Evolutionary conservation across 208 protist species (phyloP).

Genomic region (Trypanosoma cruzi): DNA sequence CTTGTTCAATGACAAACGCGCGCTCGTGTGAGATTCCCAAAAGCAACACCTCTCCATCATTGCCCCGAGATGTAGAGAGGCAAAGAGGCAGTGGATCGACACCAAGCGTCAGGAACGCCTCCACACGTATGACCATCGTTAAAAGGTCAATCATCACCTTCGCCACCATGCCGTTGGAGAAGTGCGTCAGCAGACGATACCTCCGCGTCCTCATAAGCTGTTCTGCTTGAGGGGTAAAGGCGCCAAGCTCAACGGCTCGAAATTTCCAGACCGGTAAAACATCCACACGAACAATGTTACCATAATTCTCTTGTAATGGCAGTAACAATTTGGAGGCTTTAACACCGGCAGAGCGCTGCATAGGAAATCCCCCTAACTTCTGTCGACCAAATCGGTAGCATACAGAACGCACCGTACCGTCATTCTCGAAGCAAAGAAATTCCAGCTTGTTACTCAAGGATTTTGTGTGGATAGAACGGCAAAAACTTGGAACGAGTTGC

Average conservation of each 20-base stretch:
- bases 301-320: constrained; percentile 58
- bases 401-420: constrained; percentile 71
- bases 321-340: constrained; percentile 43
- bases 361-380: constrained; percentile 60
- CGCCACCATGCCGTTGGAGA: constrained; percentile 51
- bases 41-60: constrained; percentile 31
- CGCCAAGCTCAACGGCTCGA: constrained; percentile 60
- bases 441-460: constrained; percentile 61
- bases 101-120: constrained; percentile 73
- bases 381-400: constrained; percentile 69
- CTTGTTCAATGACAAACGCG: constrained; percentile 23
- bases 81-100: constrained; percentile 37
- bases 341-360: constrained; percentile 49
- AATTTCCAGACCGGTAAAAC: constrained; percentile 63
- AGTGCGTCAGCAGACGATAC: constrained; percentile 71
- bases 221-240: constrained; percentile 46
- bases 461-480: constrained; percentile 32
- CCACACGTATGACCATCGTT: constrained; percentile 43
- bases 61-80: constrained; percentile 25
- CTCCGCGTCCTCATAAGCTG: constrained; percentile 46
- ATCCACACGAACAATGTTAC: constrained; percentile 38
- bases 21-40: constrained; percentile 37
- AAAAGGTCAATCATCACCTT: constrained; percentile 73
- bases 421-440: constrained; percentile 68
- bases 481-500: constrained; percentile 55